These are phyloP conservation scores for Neofusicoccum sp. DNA, from an alignment of 2,329 filamentous ascomycete genomes.

Conservation along the genomic window DNA sequence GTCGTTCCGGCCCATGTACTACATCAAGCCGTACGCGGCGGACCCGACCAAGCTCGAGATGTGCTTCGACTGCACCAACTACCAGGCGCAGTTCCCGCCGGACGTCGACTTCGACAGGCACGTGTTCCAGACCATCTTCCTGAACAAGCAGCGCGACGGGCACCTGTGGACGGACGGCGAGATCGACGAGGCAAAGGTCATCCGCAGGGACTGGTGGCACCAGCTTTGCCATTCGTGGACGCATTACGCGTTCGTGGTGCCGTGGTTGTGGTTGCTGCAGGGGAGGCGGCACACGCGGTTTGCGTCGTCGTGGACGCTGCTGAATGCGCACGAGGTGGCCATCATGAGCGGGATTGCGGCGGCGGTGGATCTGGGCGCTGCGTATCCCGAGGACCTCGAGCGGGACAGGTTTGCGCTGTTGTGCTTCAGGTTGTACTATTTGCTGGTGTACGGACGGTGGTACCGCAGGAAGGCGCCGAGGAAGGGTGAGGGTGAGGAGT, in stretches of 20 bases:
- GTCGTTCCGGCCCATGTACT: slow-evolving; percentile 64
- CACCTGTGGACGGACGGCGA: slow-evolving; percentile 60
- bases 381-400: slow-evolving; percentile 62
- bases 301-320: slow-evolving; percentile 67
- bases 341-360: slow-evolving; percentile 70
- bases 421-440: slow-evolving; percentile 61
- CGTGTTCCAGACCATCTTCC: slow-evolving; percentile 69
- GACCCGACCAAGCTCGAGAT: slow-evolving; percentile 58
- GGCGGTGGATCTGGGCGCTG: slow-evolving; percentile 65
- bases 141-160: slow-evolving; percentile 56
- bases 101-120: slow-evolving; percentile 57
- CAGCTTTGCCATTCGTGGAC: slow-evolving; percentile 64
- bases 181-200: slow-evolving; percentile 60
- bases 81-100: slow-evolving; percentile 67
- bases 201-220: slow-evolving; percentile 66
- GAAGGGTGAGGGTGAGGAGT: slow-evolving; percentile 52
- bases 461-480: slow-evolving; percentile 47
- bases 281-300: slow-evolving; percentile 62
- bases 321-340: slow-evolving; percentile 69
- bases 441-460: slow-evolving; percentile 62
- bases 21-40: slow-evolving; percentile 58
- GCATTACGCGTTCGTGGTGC: slow-evolving; percentile 65
- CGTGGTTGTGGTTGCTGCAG: slow-evolving; percentile 70
- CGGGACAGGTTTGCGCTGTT: slow-evolving; percentile 61
- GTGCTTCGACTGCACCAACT: slow-evolving; percentile 74